A percentile compares a stretch with the other conserved stretches of the same genome.
Evolutionary conservation across 345 rosid species (phyloP).

Genomic region (Boechera divaricarpa): DNA sequence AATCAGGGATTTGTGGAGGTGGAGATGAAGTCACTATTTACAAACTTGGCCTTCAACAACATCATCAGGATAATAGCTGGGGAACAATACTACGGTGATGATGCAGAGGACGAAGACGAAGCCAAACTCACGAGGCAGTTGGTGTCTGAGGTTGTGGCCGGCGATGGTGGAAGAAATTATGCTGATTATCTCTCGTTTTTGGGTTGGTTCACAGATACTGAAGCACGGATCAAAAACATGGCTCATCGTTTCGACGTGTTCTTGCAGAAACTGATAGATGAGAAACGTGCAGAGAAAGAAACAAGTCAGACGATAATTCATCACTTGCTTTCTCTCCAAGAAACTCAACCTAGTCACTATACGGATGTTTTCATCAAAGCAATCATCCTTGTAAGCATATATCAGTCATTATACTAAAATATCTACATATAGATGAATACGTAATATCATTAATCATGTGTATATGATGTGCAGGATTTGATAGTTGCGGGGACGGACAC

Average conservation of each 20-base stretch:
- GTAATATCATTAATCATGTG: no score
- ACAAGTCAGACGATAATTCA: conserved; percentile 49
- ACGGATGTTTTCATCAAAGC: conserved; percentile 63
- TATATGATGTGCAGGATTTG: conserved; percentile 39
- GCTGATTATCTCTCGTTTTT: conserved; percentile 46
- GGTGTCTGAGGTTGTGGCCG: conserved; percentile 20
- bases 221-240: conserved; percentile 38
- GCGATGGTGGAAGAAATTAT: conserved; percentile 27
- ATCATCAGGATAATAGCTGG: conserved; percentile 57
- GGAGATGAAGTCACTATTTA: conserved; percentile 51
- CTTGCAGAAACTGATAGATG: conserved; percentile 54
- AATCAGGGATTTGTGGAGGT: conserved; percentile 43
- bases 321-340: conserved; percentile 55
- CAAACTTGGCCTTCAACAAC: conserved; percentile 51
- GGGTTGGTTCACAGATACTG: conserved; percentile 40
- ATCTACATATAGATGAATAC: background rate
- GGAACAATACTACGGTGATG: conserved; percentile 56
- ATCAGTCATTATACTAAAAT: background rate
- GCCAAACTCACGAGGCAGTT: conserved; percentile 41
- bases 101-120: conserved; percentile 41
- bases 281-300: conserved; percentile 41
- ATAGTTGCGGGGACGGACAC: conserved; percentile 60
- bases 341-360: conserved; percentile 53
- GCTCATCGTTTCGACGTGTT: conserved; percentile 45
- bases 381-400: conserved; percentile 39